Evolutionary conservation across 768 basidiomycete genomes (phyloP), one percentile per base, ranked within the genome.

Genomic region (Leccinum variicolor): DNA sequence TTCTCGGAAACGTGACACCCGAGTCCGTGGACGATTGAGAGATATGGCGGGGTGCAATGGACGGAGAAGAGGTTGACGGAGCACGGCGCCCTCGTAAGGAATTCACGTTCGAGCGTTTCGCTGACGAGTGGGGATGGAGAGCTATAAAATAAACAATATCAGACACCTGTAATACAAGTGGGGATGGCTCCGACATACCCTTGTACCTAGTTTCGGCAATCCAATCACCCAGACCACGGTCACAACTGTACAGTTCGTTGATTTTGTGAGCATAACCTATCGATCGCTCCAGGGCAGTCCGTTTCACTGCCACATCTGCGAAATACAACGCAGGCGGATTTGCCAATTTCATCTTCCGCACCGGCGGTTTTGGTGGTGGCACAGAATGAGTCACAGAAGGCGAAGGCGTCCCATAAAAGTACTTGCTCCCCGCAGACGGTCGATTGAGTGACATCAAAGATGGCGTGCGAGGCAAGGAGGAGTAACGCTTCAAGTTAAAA

Each of bases 211-310:
- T 79, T 55, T 81, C 79, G 39, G 74, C 62, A 25, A 92, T 72
- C 93, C 93, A 95, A n/a, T 88, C 84, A 19, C 76, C 75, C 53
- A 94, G 73, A 31, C 92, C 91, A 63, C 87, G 88, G 64, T 92
- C 89, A 65, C 83, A 85, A 59, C 79, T 75, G 54, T 84, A 83
- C 19, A 95, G 70, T 67, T 94, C 90, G 65, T 92, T 91, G 61
- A 94, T 90, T 75, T 93, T 94, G 62, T 77, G 75, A 25, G 89
- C 87, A 64, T 94, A 95, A 36, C 85, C 82, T 23, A 74, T 67
- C 58, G 87, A 89, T 50, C 92, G 80, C 64, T 94, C 92, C 4
- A 82, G 58, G 3, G 87, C 64, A 28, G 78, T 85, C 61, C 76
- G 81, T 70, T 79, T 79, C 14, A 72, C 66, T 29, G 77, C 64